Base-by-base conservation (phyloP, 163 green algal genomes). In the Scenedesmus sp. region DNA sequence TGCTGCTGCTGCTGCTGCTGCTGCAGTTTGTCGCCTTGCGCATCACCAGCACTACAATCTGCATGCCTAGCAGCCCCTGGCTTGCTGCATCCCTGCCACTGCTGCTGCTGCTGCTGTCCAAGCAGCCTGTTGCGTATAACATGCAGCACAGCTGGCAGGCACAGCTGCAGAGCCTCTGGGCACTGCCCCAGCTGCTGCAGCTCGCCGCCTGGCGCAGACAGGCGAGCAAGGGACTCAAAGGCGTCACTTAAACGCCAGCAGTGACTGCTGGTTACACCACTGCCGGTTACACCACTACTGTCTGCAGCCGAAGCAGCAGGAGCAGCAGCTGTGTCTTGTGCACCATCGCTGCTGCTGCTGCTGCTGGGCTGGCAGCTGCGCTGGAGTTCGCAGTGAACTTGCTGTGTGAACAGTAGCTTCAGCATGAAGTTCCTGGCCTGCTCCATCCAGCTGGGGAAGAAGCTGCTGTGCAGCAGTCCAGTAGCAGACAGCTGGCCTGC, bases 141-240 rank as follows among this genome's bases (percentile, higher is more conserved):
- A 18, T 83, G 62, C 46, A 88, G 66, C 2, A 92, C 26, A n/a
- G 88, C 18, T n/a, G 88, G 88, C 79, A 92, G 79, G 79, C 88
- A 92, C 79, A 92, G 60, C 79, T 92, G 88, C 79, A 92, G 57
- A n/a, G 77, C 88, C 59, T 88, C 26, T 18, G 79, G 88, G 2
- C 16, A 5, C 88, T 82, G 26, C 34, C 16, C 79, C 46, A 92
- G 64, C 88, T 83, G 60, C 34, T 88, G 34, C 88, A 88, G 79
- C 20, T 77, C 77, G 2, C 79, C 88, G 57, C 56, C 23, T 54
- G 79, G 79, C 3, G 15, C 79, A 20, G 88, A 52, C 23, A 84
- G 60, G 10, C 9, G 20, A 2, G 88, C 88, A 13, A 88, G 52
- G 15, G 79, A 77, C 18, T 34, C 77, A n/a, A 83, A 88, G 55